Conservation (phyloP, 2,329 filamentous ascomycete species). For the Laburnicola sp. region DNA sequence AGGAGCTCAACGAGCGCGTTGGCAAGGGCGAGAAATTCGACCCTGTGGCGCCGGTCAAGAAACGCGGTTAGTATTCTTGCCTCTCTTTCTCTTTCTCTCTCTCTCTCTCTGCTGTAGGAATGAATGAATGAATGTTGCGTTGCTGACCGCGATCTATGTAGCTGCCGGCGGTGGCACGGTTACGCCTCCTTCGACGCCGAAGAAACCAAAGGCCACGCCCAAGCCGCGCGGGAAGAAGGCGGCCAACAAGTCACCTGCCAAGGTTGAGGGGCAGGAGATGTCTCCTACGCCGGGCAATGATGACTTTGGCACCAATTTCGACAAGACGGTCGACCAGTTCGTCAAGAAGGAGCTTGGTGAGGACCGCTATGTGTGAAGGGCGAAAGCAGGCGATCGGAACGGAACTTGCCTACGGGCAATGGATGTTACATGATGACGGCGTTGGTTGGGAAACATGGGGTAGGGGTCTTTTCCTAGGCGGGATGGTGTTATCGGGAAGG, state of each 20-base stretch:
- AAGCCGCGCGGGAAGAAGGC: conserved; percentile 23
- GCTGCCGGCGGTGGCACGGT: conserved; percentile 2
- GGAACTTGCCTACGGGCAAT: no score
- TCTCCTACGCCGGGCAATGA: conserved; percentile 2
- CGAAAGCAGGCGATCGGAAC: no score
- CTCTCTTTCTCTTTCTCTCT: neutral
- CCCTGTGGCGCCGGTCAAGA: conserved; percentile 23
- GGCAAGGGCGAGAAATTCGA: conserved; percentile 30
- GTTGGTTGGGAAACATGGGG: no score
- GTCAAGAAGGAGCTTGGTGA: neutral
- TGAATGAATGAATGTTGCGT: no score
- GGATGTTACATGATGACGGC: no score
- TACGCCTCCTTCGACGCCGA: conserved; percentile 21
- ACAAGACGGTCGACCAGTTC: neutral
- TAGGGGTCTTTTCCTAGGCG: no score
- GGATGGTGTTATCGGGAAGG: no score
- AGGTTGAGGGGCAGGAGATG: neutral
- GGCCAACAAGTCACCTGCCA: neutral
- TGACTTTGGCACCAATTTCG: neutral
- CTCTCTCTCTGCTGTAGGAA: no score
- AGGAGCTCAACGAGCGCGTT: conserved; percentile 32
- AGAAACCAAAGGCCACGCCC: conserved; percentile 22
- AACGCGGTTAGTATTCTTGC: conserved; percentile 26
- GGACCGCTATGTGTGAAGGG: neutral
- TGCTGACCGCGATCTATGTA: neutral